A percentile compares a stretch with the other conserved stretches of the same genome.
These are phyloP conservation scores for Raffaelea albimanens DNA, from an alignment of 2,329 filamentous ascomycete species.

Conservation along the genomic window DNA sequence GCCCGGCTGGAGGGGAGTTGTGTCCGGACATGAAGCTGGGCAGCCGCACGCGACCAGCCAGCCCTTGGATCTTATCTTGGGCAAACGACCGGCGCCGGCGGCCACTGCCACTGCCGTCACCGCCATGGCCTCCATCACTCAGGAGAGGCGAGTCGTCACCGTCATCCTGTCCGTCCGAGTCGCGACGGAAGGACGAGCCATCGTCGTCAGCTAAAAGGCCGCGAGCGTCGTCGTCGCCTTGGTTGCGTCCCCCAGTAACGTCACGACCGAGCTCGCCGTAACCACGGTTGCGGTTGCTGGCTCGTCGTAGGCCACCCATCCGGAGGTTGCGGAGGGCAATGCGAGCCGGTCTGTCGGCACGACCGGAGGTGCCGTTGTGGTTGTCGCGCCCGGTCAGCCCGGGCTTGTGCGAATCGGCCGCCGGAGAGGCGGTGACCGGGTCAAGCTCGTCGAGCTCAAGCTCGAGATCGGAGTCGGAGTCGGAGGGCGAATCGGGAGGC, in stretches of 20 bases:
- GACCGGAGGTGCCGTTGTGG: slow-evolving; percentile 16
- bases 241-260: slow-evolving; percentile 30
- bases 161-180: slow-evolving; percentile 50
- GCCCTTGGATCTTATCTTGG: slow-evolving; percentile 30
- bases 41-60: slow-evolving; percentile 47
- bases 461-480: slow-evolving; percentile 71
- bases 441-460: slow-evolving; percentile 75
- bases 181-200: slow-evolving; percentile 37
- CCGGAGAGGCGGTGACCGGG: slow-evolving; percentile 31
- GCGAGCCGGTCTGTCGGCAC: slow-evolving; percentile 34
- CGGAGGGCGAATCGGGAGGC: slow-evolving; percentile 53
- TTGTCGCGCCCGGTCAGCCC: slow-evolving; percentile 22
- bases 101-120: slow-evolving; percentile 19
- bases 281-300: slow-evolving; percentile 42
- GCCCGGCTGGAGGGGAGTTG: slow-evolving; percentile 13
- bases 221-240: slow-evolving; percentile 44
- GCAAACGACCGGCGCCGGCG: slow-evolving; percentile 26
- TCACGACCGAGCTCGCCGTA: slow-evolving; percentile 53
- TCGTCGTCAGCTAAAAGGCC: slow-evolving; percentile 22
- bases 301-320: slow-evolving; percentile 53
- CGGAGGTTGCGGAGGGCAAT: slow-evolving; percentile 66
- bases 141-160: slow-evolving; percentile 72
- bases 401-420: slow-evolving; percentile 17
- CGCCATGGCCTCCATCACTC: slow-evolving; percentile 23
- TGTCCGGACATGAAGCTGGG: slow-evolving; percentile 55